phyloP scores from a whole-genome alignment of 2,329 filamentous ascomycete genomes.

The Penicillium crustosum region DNA sequence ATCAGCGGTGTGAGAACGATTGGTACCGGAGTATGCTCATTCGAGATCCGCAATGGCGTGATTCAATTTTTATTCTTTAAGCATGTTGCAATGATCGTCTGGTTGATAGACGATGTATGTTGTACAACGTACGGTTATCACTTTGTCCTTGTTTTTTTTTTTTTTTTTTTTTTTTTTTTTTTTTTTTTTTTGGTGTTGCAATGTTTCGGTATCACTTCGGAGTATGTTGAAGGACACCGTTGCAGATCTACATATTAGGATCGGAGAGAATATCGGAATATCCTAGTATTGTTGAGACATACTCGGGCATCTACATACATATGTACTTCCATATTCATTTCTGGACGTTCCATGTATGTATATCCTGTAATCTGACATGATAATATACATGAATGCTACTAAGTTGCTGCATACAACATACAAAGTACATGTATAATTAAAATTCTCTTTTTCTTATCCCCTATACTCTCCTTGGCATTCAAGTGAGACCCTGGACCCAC shows the following conservation, averaged over 20 bases:
- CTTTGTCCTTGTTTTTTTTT: neutral
- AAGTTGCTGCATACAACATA: neutral
- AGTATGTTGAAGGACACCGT: neutral
- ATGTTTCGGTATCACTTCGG: neutral
- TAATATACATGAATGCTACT: neutral
- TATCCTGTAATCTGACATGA: neutral
- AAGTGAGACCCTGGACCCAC: slow-evolving; percentile 25
- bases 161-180: neutral
- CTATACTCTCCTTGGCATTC: neutral
- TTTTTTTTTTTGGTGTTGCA: neutral
- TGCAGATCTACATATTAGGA: slow-evolving; percentile 9
- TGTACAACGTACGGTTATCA: neutral
- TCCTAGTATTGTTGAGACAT: neutral
- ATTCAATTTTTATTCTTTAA: neutral
- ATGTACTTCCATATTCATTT: neutral
- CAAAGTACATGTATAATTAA: neutral
- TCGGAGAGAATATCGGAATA: neutral
- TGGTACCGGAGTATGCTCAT: neutral
- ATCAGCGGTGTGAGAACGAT: slow-evolving; percentile 16
- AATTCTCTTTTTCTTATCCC: neutral
- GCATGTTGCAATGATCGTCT: slow-evolving; percentile 1
- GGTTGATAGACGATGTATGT: neutral
- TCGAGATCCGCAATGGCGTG: slow-evolving; percentile 4
- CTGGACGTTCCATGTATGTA: neutral
- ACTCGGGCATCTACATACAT: neutral